These are phyloP conservation scores for Porcisia hertigi DNA, from an alignment of 208 protist species.

Conservation along the genomic window DNA sequence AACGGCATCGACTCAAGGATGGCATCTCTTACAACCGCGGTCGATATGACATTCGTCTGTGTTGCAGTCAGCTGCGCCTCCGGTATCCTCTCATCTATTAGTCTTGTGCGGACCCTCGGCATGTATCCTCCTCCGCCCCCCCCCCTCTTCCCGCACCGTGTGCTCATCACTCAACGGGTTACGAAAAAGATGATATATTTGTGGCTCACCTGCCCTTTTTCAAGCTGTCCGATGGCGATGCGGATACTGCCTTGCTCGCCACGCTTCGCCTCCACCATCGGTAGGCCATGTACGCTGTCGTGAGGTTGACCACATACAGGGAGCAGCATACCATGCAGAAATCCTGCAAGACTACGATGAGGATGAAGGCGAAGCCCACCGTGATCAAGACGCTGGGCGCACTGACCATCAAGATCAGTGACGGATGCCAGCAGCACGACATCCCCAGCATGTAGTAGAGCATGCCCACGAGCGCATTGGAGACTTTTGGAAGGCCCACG, in stretches of 20 bases:
- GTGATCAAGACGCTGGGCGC: conserved; percentile 39
- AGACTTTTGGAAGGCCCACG: conserved; percentile 61
- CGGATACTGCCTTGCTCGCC: neutral
- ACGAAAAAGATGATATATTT: neutral
- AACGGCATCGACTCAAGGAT: neutral
- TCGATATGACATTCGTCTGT: neutral
- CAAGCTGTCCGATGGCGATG: neutral
- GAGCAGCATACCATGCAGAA: conserved; percentile 73
- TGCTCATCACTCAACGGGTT: neutral
- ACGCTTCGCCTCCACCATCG: conserved; percentile 33
- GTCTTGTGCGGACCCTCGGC: neutral
- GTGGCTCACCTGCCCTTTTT: conserved; percentile 11
- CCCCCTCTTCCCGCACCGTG: neutral
- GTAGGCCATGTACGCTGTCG: conserved; percentile 39
- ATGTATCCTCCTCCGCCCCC: neutral
- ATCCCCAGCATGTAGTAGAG: conserved; percentile 60
- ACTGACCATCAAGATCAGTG: conserved; percentile 49
- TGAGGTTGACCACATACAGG: conserved; percentile 78
- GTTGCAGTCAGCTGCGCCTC: neutral
- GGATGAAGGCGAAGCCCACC: conserved; percentile 50
- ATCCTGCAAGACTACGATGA: conserved; percentile 57
- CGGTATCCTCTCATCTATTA: neutral
- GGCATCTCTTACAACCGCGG: neutral
- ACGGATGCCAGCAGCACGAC: conserved; percentile 32
- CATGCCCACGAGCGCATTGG: conserved; percentile 68